A percentile compares a stretch with the other conserved stretches of the same genome.
These are phyloP conservation scores for Plasmodium ovale DNA, from an alignment of 169 alveolate species.

Conservation along the genomic window DNA sequence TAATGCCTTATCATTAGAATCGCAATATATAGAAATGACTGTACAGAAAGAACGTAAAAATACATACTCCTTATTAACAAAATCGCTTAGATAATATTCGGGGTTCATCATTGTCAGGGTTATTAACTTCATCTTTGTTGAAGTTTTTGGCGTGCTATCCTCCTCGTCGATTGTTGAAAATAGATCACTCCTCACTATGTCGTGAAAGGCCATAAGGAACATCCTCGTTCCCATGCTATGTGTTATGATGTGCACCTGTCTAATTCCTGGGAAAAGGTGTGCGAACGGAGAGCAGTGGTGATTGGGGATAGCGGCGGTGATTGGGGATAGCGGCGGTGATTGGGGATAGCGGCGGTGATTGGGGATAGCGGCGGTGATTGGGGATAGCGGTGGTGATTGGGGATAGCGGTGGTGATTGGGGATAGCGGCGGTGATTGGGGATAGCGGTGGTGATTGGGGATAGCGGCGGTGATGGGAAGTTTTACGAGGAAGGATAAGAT, in stretches of 20 bases:
- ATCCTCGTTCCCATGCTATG: slow-evolving; percentile 87
- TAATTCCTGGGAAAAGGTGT: slow-evolving; percentile 78
- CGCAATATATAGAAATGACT: slow-evolving; percentile 83
- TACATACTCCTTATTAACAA: slow-evolving; percentile 81
- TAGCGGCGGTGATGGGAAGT: too few species aligned
- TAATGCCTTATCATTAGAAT: slow-evolving; percentile 81
- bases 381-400: too few species aligned
- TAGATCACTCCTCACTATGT: slow-evolving; percentile 77
- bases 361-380: too few species aligned
- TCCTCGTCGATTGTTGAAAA: slow-evolving; percentile 79
- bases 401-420: too few species aligned
- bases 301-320: too few species aligned
- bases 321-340: too few species aligned
- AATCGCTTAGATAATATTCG: slow-evolving; percentile 83
- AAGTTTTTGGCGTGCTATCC: slow-evolving; percentile 29
- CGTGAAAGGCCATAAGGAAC: slow-evolving; percentile 86
- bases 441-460: too few species aligned
- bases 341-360: too few species aligned
- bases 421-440: too few species aligned
- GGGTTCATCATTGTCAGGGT: slow-evolving; percentile 88
- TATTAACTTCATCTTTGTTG: slow-evolving; percentile 78
- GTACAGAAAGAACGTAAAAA: slow-evolving; percentile 81
- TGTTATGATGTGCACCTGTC: slow-evolving; percentile 88
- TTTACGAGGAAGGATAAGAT: too few species aligned
- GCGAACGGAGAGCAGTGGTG: neutral